Conservation (phyloP, 768 basidiomycete genomes). For the Tylopilus rubrobrunneus region DNA sequence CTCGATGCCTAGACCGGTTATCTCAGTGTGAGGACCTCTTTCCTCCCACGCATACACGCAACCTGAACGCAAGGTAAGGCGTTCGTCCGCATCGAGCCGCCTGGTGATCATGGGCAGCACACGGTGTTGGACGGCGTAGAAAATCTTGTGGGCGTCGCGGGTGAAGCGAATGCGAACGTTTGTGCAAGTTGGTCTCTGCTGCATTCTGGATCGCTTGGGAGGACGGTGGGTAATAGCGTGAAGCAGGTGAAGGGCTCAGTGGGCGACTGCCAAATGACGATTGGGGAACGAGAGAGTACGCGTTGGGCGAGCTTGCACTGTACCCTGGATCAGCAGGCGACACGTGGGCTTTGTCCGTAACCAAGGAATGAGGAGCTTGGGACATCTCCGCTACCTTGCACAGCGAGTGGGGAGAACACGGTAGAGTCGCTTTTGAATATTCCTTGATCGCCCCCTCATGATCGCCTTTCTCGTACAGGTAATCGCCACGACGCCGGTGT, state of each 20-base stretch:
- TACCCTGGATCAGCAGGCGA: no score
- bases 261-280: not conserved
- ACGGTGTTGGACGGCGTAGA: conserved; percentile 63
- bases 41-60: conserved; percentile 69
- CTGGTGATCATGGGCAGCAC: conserved; percentile 69
- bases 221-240: conserved; percentile 13
- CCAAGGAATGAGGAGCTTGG: no score
- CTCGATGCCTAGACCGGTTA: conserved; percentile 78
- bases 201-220: conserved; percentile 37
- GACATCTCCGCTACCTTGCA: no score
- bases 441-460: conserved; percentile 93
- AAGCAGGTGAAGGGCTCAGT: not conserved
- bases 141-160: conserved; percentile 77
- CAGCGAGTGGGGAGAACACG: no score
- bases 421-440: conserved; percentile 35
- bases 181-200: conserved; percentile 63
- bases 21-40: conserved; percentile 66
- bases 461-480: conserved; percentile 86
- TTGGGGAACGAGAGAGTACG: no score
- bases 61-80: conserved; percentile 45
- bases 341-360: no score
- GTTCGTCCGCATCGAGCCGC: conserved; percentile 75
- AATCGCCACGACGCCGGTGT: conserved; percentile 85
- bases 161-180: conserved; percentile 74
- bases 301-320: no score